These are phyloP conservation scores for Erodium trifolium DNA, from an alignment of 441 rosid species.

Conservation along the genomic window DNA sequence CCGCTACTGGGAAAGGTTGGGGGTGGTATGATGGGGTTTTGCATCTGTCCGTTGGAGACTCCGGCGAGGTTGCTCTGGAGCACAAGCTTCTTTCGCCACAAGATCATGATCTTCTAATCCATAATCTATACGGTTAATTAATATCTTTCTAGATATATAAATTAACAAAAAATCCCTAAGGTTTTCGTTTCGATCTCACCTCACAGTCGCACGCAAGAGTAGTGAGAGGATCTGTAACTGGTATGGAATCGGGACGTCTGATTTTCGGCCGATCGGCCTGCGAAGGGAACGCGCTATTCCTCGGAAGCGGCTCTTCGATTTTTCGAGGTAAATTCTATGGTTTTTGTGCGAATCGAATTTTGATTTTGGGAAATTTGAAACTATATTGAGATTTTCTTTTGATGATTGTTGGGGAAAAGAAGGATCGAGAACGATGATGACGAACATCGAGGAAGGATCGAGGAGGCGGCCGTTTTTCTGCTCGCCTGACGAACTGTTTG, in stretches of 20 bases:
- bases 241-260: constrained; percentile 63
- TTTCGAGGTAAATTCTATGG: constrained; percentile 34
- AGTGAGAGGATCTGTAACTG: background rate
- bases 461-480: constrained; percentile 68
- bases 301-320: constrained; percentile 40
- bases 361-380: background rate
- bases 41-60: constrained; percentile 64
- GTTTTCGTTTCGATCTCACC: background rate
- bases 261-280: constrained; percentile 52
- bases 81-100: constrained; percentile 96
- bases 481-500: constrained; percentile 59
- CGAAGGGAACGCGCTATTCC: constrained; percentile 52
- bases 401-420: background rate
- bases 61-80: constrained; percentile 95
- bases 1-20: too few species aligned
- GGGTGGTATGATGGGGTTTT: constrained; percentile 62
- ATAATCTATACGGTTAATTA: background rate
- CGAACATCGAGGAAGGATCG: constrained; percentile 53
- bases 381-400: background rate
- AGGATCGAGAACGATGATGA: constrained; percentile 48
- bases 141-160: background rate
- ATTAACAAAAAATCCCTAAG: background rate
- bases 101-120: constrained; percentile 69
- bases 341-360: background rate
- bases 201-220: background rate